A percentile compares a stretch with the other conserved stretches of the same genome.
phyloP scores from a whole-genome alignment of 2,329 filamentous ascomycete genomes.

The Lanzia echinophila region DNA sequence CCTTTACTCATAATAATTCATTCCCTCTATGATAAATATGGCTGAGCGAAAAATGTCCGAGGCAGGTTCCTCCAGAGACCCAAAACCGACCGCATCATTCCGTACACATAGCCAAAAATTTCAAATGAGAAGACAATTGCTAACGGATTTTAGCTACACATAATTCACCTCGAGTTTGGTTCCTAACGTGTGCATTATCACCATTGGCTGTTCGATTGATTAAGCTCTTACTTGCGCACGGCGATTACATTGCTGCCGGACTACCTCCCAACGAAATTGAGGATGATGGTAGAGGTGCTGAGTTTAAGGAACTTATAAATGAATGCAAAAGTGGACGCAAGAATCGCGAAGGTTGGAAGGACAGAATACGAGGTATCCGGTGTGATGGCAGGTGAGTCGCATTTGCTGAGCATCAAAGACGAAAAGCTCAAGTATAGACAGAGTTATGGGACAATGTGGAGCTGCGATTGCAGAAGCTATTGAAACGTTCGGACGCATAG shows the following conservation, averaged over 20 bases:
- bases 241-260: slow-evolving; percentile 83
- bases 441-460: slow-evolving; percentile 33
- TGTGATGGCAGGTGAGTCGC: slow-evolving; percentile 46
- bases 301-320: slow-evolving; percentile 73
- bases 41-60: slow-evolving; percentile 42
- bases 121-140: not conserved
- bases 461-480: slow-evolving; percentile 83
- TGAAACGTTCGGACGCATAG: slow-evolving; percentile 75
- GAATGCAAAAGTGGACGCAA: slow-evolving; percentile 57
- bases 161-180: slow-evolving; percentile 81
- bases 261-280: slow-evolving; percentile 74
- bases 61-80: slow-evolving; percentile 32
- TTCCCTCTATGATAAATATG: slow-evolving; percentile 27
- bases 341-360: slow-evolving; percentile 71
- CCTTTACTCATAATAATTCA: not conserved
- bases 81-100: slow-evolving; percentile 25
- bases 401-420: no score
- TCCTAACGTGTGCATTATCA: slow-evolving; percentile 80
- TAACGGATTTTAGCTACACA: slow-evolving; percentile 41
- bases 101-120: slow-evolving; percentile 15
- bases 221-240: slow-evolving; percentile 76
- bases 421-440: not conserved
- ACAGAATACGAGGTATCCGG: slow-evolving; percentile 61
- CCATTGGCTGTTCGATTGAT: slow-evolving; percentile 79
- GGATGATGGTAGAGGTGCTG: slow-evolving; percentile 65